These are phyloP conservation scores for Alternaria conjuncta DNA, from an alignment of 2,329 filamentous ascomycete genomes.

Conservation along the genomic window DNA sequence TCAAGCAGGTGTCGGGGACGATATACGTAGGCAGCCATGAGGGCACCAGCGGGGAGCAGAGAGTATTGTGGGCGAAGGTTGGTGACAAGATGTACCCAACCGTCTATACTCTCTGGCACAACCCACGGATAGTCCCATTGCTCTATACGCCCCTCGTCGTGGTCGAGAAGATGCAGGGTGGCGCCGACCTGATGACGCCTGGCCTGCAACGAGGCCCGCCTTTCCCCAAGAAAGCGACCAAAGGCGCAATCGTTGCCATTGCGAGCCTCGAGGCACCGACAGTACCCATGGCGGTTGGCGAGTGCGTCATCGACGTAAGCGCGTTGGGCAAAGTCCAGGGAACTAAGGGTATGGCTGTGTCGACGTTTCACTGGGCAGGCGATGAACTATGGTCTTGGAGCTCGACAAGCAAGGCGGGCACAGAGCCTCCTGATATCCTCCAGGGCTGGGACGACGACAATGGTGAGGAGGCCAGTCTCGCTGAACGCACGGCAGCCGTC, in stretches of 20 bases:
- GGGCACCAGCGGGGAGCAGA: conserved; percentile 59
- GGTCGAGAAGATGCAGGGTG: conserved; percentile 67
- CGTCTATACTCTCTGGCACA: conserved; percentile 72
- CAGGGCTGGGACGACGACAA: conserved; percentile 57
- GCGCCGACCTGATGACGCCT: conserved; percentile 73
- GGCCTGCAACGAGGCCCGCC: conserved; percentile 69
- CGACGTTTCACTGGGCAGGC: conserved; percentile 70
- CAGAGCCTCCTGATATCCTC: conserved; percentile 59
- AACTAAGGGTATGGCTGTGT: conserved; percentile 68
- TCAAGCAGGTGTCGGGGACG: conserved; percentile 67
- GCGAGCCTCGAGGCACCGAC: conserved; percentile 65
- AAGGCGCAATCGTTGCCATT: conserved; percentile 68
- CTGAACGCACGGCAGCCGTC: conserved; percentile 51
- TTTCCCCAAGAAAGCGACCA: conserved; percentile 65
- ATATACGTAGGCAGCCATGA: conserved; percentile 67
- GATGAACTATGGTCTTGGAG: conserved; percentile 74
- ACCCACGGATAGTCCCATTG: conserved; percentile 65
- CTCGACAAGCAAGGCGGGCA: conserved; percentile 60
- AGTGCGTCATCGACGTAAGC: conserved; percentile 69
- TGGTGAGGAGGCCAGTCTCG: conserved; percentile 39
- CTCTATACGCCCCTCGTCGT: conserved; percentile 69
- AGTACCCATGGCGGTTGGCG: conserved; percentile 68
- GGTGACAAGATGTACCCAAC: conserved; percentile 63
- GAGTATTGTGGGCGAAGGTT: conserved; percentile 69
- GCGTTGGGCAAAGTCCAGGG: conserved; percentile 63